Evolutionary conservation across 179 eudicot genomes (phyloP).

Genomic region (Beta macrorhiza): DNA sequence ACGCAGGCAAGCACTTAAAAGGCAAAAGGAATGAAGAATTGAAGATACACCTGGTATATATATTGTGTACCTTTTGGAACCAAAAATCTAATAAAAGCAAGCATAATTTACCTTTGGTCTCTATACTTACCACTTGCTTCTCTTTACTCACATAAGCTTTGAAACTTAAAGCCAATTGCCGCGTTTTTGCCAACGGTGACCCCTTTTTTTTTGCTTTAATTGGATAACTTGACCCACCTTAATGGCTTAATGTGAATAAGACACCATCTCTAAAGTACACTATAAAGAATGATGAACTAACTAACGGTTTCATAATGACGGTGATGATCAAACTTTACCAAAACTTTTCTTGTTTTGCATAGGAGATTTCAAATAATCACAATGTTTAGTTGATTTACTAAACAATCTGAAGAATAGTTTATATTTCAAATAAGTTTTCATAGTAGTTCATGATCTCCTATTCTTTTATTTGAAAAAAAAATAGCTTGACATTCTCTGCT

Average conservation of each 20-base stretch:
- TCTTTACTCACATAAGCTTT: conserved; percentile 8
- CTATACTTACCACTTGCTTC: background rate
- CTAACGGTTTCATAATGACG: background rate
- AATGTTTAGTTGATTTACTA: too few relatives aligned
- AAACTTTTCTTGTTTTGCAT: background rate
- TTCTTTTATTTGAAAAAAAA: too few relatives aligned
- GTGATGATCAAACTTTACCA: background rate
- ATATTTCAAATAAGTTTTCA: too few relatives aligned
- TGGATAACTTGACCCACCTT: background rate
- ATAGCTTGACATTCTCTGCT: too few relatives aligned
- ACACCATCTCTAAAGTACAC: background rate
- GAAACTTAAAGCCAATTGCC: conserved; percentile 17
- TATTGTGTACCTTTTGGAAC: background rate
- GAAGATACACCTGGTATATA: background rate
- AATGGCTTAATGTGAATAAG: background rate
- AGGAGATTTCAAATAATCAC: too few relatives aligned
- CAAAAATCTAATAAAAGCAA: background rate
- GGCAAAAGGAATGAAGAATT: conserved; percentile 5
- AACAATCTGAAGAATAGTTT: too few relatives aligned
- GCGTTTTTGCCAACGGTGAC: conserved; percentile 13
- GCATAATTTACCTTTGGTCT: background rate
- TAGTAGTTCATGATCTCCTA: too few relatives aligned
- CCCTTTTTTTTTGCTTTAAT: background rate
- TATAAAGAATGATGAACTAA: background rate
- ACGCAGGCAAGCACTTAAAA: background rate